Evolutionary conservation across 164 flowering plant species (phyloP), one percentile per base, ranked within the genome.

Genomic region (Brasenia schreberi): DNA sequence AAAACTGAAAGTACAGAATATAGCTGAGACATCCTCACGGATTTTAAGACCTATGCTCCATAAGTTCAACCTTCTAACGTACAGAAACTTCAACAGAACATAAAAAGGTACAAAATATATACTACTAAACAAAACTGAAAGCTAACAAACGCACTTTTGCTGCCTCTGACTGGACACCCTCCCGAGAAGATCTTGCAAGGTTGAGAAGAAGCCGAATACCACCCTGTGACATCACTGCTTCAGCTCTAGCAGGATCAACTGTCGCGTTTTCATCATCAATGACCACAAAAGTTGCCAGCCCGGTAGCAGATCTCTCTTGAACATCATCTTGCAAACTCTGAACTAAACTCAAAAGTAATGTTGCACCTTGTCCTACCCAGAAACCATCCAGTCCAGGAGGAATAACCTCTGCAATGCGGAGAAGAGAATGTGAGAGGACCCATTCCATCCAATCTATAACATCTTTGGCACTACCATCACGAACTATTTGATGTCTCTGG

Each of bases 281-380:
- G 59, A 92, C 98, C 66, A 92, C 98, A 79, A 95, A 95, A 19
- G 96, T 87, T 65, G 99, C 98, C 71, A 95, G 87, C 45, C 96
- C 99, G 4, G 94, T 87, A 10, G 98, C 99, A 64, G 99, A 97
- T 77, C 92, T 86, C 76, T 95, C 99, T 75, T 92, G 99, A 70
- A 92, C 98, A 77, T 95, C 98, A 75, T 90, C 99, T 73, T 90
- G 94, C 5, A 76, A 75, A 68, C 98, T 92, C 75, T 86, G 90
- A 84, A 87, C 82, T 71, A 95, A 77, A 76, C 80, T 83, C 19
- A 92, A 86, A 75, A 95, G 81, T 66, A 95, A 61, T 16, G 81
- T 43, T 45, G 96, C 89, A 33, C 98, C 98, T 76, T 95, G 97
- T 65, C 73, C 84, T 27, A 95, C 81, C 99, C 99, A 95, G 68